Base-by-base conservation (phyloP, 495 filamentous ascomycete genomes). In the Xylaria bambusicola region DNA sequence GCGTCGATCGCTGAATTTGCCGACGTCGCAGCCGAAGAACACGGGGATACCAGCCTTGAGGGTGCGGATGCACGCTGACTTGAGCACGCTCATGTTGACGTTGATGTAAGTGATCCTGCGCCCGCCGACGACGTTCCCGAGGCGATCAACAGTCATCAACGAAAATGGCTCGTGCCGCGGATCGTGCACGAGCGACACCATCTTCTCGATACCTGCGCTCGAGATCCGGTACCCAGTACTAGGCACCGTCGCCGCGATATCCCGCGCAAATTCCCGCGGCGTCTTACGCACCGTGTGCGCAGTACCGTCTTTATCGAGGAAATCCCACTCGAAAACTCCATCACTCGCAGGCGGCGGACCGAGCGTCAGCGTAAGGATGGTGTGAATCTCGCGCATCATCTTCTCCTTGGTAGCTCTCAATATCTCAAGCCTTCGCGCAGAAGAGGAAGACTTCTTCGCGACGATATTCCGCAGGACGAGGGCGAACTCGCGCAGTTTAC, bases 1-100 rank as follows among this genome's bases (percentile, higher is more conserved):
- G 2, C 58, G 54, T 0, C 67, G 65, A 64, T 92, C 85, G 53
- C 79, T 84, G 73, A 85, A 92, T 70, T 94, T 92, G 36, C 91
- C 91, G 0, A 94, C 91, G 64, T 96, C 91, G 40, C 81, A 87
- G 45, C 91, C 91, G 72, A 96, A 96, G 79, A 96, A 96, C 48
- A 94, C 81, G 17, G 92, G 91, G 8, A 88, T 69, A 24, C 89
- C 88, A 2, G 83, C 81, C 62, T 84, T 77, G 17, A 96, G 82
- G 88, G 92, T 93, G 1, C 82, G 73, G 38, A 94, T 85, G 64
- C 85, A 87, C 2, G 88, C 88, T 0, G 68, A 63, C 73, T 95
- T 94, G 51, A 94, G 83, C 5, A 80, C 79, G 9, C 73, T 56
- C 79, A 91, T 92, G 41, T 87, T 79, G 3, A 94, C 90, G 67